phyloP scores from a whole-genome alignment of 176 grass and related monocot genomes.

The Bonia amplexicaulis region DNA sequence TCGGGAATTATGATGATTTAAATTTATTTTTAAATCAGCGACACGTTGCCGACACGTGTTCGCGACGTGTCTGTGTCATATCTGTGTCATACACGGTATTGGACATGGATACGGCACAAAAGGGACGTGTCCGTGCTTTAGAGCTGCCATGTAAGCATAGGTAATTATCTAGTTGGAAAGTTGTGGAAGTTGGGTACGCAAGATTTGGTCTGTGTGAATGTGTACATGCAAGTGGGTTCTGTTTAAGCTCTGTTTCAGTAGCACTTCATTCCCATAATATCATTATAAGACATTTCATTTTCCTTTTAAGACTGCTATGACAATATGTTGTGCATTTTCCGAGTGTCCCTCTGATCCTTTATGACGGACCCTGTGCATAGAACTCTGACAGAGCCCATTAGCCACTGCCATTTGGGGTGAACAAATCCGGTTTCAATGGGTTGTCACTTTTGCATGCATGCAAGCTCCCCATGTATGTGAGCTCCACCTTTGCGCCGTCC shows the following conservation, averaged over 20 bases:
- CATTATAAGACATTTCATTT: background rate
- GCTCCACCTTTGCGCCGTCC: too few relatives aligned
- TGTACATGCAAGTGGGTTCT: background rate
- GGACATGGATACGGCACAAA: too few relatives aligned
- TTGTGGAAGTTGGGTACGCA: background rate
- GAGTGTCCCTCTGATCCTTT: background rate
- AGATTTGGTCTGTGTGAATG: background rate
- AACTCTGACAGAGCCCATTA: constrained; percentile 7
- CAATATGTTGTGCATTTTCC: background rate
- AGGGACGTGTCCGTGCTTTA: too few relatives aligned
- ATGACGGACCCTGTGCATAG: background rate
- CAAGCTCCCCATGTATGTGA: too few relatives aligned
- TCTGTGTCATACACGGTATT: too few relatives aligned
- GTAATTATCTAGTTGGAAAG: background rate
- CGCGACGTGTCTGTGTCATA: too few relatives aligned
- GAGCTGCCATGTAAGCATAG: background rate
- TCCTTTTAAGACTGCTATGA: background rate
- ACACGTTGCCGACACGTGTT: too few relatives aligned
- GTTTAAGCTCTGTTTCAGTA: background rate
- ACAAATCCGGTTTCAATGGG: too few relatives aligned
- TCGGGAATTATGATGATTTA: too few relatives aligned
- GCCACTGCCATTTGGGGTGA: background rate
- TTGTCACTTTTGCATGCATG: too few relatives aligned
- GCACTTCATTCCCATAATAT: background rate
- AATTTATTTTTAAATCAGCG: too few relatives aligned